Evolutionary conservation across 1,284 basidiomycete species (phyloP).

Genomic region (Papiliotrema nemorosa): DNA sequence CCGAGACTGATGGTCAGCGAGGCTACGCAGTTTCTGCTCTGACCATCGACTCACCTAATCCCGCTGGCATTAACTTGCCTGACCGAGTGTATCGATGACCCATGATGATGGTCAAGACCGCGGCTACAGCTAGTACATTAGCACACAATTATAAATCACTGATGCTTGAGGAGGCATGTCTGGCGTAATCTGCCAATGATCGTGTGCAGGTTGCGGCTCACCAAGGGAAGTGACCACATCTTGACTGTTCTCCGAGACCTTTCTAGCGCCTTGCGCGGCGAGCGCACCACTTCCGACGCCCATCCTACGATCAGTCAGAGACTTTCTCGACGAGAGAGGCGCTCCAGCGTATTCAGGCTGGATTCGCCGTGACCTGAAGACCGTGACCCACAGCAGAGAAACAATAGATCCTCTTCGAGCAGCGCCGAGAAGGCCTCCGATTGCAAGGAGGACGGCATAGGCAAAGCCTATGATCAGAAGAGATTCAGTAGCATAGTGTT

Average conservation of each 20-base stretch:
- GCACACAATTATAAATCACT: neutral
- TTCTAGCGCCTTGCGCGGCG: neutral
- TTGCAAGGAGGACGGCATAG: conserved; percentile 30
- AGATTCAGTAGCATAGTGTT: neutral
- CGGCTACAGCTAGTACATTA: neutral
- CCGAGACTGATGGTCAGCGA: neutral
- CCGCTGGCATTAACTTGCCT: neutral
- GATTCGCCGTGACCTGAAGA: no score
- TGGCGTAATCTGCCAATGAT: no score
- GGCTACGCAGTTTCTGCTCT: neutral
- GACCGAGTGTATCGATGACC: neutral
- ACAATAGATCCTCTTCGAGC: conserved; percentile 35
- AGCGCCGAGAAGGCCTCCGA: conserved; percentile 37
- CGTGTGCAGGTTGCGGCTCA: neutral
- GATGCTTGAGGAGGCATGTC: neutral
- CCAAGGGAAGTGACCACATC: conserved; percentile 1
- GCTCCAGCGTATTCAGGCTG: no score
- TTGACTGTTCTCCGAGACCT: neutral
- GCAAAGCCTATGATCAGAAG: conserved; percentile 26
- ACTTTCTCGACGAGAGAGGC: neutral
- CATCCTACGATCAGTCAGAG: neutral
- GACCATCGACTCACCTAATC: neutral
- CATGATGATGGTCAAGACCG: neutral
- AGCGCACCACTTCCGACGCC: neutral
- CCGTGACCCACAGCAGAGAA: conserved; percentile 37